Evolutionary conservation across 495 filamentous ascomycete genomes (phyloP).

Genomic region (Thermothielavioides terrestris): DNA sequence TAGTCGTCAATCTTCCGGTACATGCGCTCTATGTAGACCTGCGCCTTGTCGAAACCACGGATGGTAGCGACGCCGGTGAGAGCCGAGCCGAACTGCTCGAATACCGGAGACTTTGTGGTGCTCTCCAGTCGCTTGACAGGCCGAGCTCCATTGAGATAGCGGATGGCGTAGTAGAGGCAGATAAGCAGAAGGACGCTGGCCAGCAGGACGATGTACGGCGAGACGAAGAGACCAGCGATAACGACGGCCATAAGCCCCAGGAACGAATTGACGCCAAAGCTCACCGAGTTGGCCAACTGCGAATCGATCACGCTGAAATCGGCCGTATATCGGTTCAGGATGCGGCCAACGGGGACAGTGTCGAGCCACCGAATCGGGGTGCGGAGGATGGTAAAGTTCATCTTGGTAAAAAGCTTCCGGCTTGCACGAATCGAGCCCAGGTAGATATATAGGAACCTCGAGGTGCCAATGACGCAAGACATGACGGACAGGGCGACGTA

Average conservation of each 20-base stretch:
- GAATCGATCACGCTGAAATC: slow-evolving; percentile 69
- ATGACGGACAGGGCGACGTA: slow-evolving; percentile 55
- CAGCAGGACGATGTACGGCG: slow-evolving; percentile 52
- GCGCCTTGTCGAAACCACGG: slow-evolving; percentile 57
- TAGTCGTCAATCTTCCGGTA: slow-evolving; percentile 57
- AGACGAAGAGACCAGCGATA: slow-evolving; percentile 53
- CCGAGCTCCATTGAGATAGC: slow-evolving; percentile 60
- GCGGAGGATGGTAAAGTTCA: slow-evolving; percentile 57
- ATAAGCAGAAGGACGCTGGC: slow-evolving; percentile 46
- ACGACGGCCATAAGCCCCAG: slow-evolving; percentile 50
- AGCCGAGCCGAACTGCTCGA: slow-evolving; percentile 64
- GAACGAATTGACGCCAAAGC: slow-evolving; percentile 43
- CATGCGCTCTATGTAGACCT: slow-evolving; percentile 58
- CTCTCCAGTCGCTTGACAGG: slow-evolving; percentile 71
- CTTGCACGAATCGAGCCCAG: slow-evolving; percentile 54
- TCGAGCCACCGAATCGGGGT: slow-evolving; percentile 72
- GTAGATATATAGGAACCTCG: slow-evolving; percentile 52
- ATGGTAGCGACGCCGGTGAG: slow-evolving; percentile 68
- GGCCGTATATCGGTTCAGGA: slow-evolving; percentile 71
- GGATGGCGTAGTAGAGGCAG: slow-evolving; percentile 47
- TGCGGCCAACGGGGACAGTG: slow-evolving; percentile 68
- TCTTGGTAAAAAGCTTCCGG: slow-evolving; percentile 52
- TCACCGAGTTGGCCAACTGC: slow-evolving; percentile 50
- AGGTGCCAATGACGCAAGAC: slow-evolving; percentile 47
- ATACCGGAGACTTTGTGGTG: slow-evolving; percentile 64